Evolutionary conservation across 768 basidiomycete species (phyloP).

Genomic region (Suillus decipiens): DNA sequence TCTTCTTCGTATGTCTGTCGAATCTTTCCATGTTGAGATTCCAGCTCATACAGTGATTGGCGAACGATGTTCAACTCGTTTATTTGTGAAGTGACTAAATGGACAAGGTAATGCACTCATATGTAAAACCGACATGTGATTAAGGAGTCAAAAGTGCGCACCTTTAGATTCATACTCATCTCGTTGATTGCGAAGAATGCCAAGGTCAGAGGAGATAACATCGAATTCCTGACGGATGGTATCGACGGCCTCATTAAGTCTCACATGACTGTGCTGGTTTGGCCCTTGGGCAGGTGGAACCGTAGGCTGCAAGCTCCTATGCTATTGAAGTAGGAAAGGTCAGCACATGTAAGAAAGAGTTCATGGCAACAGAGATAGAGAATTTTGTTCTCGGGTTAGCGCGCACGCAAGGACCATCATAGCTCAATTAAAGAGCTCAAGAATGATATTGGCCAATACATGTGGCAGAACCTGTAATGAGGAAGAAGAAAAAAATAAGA

Average conservation of each 20-base stretch:
- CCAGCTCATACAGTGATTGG: slow-evolving; percentile 89
- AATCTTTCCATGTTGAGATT: slow-evolving; percentile 83
- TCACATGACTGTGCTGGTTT: slow-evolving; percentile 39
- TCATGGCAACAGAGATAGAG: slow-evolving; percentile 7
- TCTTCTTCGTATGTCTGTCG: slow-evolving; percentile 89
- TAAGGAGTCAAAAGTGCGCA: slow-evolving; percentile 38
- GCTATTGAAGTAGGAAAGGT: slow-evolving; percentile 34
- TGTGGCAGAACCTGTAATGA: neutral
- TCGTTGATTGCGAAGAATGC: slow-evolving; percentile 68
- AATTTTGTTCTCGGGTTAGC: slow-evolving; percentile 28
- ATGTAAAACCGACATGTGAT: slow-evolving; percentile 1
- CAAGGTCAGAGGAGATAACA: slow-evolving; percentile 63
- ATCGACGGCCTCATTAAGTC: slow-evolving; percentile 81
- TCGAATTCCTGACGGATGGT: slow-evolving; percentile 86
- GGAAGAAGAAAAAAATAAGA: neutral
- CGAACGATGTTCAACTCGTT: slow-evolving; percentile 90
- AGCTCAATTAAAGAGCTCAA: neutral
- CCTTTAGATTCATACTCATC: slow-evolving; percentile 92
- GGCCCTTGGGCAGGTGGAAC: slow-evolving; percentile 45
- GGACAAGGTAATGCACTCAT: slow-evolving; percentile 16
- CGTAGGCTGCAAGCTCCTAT: slow-evolving; percentile 56
- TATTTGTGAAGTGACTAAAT: slow-evolving; percentile 75
- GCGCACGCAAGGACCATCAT: slow-evolving; percentile 11
- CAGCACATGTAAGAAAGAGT: slow-evolving; percentile 14
- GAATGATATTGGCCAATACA: neutral